Percentiles rank a stretch among this genome's conserved stretches.
Evolutionary conservation across 805 yeast species (phyloP).

Genomic region (Pichia californica): DNA sequence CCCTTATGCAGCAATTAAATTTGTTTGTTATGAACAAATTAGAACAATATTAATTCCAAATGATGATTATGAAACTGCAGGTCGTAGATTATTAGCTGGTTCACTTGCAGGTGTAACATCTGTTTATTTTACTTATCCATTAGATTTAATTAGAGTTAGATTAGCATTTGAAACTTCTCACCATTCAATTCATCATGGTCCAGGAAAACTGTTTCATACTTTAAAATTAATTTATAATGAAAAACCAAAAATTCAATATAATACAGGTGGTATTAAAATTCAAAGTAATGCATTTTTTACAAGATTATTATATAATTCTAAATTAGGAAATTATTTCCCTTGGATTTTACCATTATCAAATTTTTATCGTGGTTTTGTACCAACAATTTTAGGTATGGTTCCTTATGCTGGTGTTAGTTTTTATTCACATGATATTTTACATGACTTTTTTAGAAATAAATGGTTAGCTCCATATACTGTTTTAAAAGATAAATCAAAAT

Average conservation of each 20-base stretch:
- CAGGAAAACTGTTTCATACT: slow-evolving; percentile 29
- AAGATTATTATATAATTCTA: slow-evolving; percentile 24
- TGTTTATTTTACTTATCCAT: slow-evolving; percentile 86
- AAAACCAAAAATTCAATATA: slow-evolving; percentile 26
- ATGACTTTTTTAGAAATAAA: slow-evolving; percentile 73
- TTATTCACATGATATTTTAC: slow-evolving; percentile 86
- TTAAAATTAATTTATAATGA: slow-evolving; percentile 28
- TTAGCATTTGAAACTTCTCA: slow-evolving; percentile 77
- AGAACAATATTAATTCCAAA: slow-evolving; percentile 72
- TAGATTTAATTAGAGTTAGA: slow-evolving; percentile 85
- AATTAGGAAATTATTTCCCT: slow-evolving; percentile 17
- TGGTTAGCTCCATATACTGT: slow-evolving; percentile 49
- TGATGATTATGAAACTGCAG: slow-evolving; percentile 68
- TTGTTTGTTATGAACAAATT: slow-evolving; percentile 92
- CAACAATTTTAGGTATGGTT: slow-evolving; percentile 91
- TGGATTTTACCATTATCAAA: slow-evolving; percentile 42
- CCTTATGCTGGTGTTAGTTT: slow-evolving; percentile 98
- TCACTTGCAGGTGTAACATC: slow-evolving; percentile 83
- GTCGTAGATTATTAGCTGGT: slow-evolving; percentile 79
- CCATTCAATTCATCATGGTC: slow-evolving; percentile 20
- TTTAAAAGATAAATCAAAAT: slow-evolving; percentile 14
- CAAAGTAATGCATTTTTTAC: slow-evolving; percentile 26
- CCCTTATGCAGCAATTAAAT: slow-evolving; percentile 96
- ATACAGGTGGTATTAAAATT: slow-evolving; percentile 24
- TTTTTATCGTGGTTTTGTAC: slow-evolving; percentile 90